Evolutionary conservation across 2,329 filamentous ascomycete genomes (phyloP).

Genomic region (Diaporthe aspalathi): DNA sequence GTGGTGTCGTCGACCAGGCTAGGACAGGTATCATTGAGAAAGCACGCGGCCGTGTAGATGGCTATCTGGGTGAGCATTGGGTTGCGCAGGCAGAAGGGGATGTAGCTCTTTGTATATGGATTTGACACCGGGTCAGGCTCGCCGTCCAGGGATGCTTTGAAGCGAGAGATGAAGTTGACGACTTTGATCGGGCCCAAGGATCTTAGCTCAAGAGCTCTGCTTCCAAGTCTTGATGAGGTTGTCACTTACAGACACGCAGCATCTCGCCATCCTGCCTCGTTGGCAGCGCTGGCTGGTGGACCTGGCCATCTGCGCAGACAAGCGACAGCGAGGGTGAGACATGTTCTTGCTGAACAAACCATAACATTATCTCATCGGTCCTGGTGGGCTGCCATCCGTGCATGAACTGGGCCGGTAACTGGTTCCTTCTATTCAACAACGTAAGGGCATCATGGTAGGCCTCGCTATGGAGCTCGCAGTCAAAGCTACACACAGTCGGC

Average conservation of each 20-base stretch:
- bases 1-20: conserved; percentile 53
- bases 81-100: conserved; percentile 61
- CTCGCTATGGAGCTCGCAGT: conserved; percentile 44
- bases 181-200: conserved; percentile 47
- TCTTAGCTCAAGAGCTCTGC: not conserved
- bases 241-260: conserved; percentile 58
- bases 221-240: not conserved
- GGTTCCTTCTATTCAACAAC: conserved; percentile 43
- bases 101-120: conserved; percentile 59
- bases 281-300: conserved; percentile 55
- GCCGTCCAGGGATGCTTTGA: conserved; percentile 63
- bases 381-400: conserved; percentile 37
- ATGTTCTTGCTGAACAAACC: conserved; percentile 45
- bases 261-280: conserved; percentile 60
- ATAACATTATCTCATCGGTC: conserved; percentile 41
- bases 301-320: conserved; percentile 44
- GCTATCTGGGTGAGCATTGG: conserved; percentile 61
- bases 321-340: not conserved
- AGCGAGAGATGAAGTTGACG: conserved; percentile 60
- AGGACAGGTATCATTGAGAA: conserved; percentile 61
- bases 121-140: conserved; percentile 55
- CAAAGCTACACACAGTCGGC: conserved; percentile 41
- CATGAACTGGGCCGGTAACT: conserved; percentile 39
- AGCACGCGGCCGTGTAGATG: conserved; percentile 63
- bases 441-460: conserved; percentile 47